Evolutionary conservation across 1,139 yeast species (phyloP).

Genomic region (Suzukiozyma palmioleophila): DNA sequence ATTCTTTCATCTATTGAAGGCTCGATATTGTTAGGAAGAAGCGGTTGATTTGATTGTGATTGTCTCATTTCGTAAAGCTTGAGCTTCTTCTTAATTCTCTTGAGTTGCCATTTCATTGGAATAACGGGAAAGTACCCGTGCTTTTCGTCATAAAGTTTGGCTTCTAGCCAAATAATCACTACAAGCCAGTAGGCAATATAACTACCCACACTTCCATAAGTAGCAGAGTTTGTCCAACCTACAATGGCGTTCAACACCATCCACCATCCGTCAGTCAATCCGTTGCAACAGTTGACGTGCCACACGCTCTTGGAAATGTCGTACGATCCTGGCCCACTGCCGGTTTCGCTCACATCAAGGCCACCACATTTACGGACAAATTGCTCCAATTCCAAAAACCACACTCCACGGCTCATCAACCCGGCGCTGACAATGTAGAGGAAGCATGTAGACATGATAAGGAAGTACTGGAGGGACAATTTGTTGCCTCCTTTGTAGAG

Average conservation of each 20-base stretch:
- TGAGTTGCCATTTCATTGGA: conserved; percentile 59
- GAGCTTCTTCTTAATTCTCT: conserved; percentile 49
- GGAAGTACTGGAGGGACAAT: conserved; percentile 37
- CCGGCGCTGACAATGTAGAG: conserved; percentile 44
- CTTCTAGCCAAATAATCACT: conserved; percentile 50
- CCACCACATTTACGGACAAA: conserved; percentile 69
- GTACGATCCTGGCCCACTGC: conserved; percentile 93
- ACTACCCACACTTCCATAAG: conserved; percentile 83
- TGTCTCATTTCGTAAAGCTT: conserved; percentile 17
- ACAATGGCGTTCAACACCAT: conserved; percentile 85
- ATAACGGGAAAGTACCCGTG: conserved; percentile 55
- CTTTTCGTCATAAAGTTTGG: conserved; percentile 56
- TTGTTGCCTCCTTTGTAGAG: conserved; percentile 42
- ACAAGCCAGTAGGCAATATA: conserved; percentile 74
- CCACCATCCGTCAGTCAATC: conserved; percentile 89
- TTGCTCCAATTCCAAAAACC: conserved; percentile 78
- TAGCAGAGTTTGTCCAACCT: conserved; percentile 96
- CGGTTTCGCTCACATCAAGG: conserved; percentile 83
- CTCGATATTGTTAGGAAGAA: neutral
- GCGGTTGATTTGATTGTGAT: neutral
- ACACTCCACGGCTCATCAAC: conserved; percentile 60
- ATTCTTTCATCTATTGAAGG: conserved; percentile 6
- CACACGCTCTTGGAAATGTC: conserved; percentile 76
- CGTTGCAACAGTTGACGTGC: conserved; percentile 98
- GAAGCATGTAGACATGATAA: conserved; percentile 38